A percentile compares a stretch with the other conserved stretches of the same genome.
Conservation (phyloP, 805 yeast genomes). For the Spathaspora passalidarum region DNA sequence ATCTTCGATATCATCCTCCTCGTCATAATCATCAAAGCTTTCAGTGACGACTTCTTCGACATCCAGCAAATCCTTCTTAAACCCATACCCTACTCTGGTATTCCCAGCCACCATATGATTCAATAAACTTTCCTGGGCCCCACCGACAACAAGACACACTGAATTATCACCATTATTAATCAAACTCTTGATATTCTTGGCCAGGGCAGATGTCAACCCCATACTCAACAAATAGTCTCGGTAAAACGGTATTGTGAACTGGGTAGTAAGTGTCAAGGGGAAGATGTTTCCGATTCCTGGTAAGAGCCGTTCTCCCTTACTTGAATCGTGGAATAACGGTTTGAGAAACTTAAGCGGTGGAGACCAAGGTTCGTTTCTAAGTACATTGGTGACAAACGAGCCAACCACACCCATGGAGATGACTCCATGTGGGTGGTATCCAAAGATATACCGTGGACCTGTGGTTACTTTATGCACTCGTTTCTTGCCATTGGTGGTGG, state of each 20-base stretch:
- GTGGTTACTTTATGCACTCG: constrained; percentile 32
- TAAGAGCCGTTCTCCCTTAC: constrained; percentile 60
- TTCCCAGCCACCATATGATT: constrained; percentile 35
- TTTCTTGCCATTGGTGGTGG: constrained; percentile 7
- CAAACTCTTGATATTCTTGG: constrained; percentile 63
- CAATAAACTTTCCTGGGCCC: constrained; percentile 85
- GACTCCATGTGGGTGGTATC: constrained; percentile 96
- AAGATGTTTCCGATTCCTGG: constrained; percentile 81
- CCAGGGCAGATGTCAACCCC: constrained; percentile 84
- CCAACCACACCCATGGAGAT: constrained; percentile 91
- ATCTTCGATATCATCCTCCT: background rate
- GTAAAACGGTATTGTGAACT: constrained; percentile 80
- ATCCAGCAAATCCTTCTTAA: constrained; percentile 14
- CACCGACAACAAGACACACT: constrained; percentile 90
- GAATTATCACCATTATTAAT: constrained; percentile 64
- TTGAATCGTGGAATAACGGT: constrained; percentile 58
- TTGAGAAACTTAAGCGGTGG: constrained; percentile 32
- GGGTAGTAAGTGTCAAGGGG: constrained; percentile 76
- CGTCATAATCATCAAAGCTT: constrained; percentile 11
- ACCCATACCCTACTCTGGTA: constrained; percentile 35
- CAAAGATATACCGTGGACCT: constrained; percentile 82
- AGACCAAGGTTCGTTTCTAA: constrained; percentile 41
- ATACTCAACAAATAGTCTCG: constrained; percentile 79
- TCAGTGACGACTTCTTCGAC: constrained; percentile 2
- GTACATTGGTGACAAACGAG: constrained; percentile 60